phyloP scores from a whole-genome alignment of 2,329 filamentous ascomycete species.

The Pochonia chlamydosporia region DNA sequence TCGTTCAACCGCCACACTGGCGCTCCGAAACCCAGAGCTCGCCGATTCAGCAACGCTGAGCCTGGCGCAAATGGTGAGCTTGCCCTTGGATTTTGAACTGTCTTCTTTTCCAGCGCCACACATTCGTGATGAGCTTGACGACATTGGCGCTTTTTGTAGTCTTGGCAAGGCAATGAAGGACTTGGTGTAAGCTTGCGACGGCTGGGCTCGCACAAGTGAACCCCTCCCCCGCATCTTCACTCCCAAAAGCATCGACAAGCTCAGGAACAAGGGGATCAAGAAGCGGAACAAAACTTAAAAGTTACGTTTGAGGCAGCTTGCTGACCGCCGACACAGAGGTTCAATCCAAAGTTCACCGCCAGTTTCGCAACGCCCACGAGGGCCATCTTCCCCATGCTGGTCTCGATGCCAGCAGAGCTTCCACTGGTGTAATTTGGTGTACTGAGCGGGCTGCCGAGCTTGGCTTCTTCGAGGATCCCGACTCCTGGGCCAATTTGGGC shows the following conservation, averaged over 20 bases:
- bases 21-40: conserved; percentile 45
- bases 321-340: conserved; percentile 51
- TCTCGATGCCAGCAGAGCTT: conserved; percentile 79
- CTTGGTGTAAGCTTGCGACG: background rate
- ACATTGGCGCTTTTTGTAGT: too few species aligned
- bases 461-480: conserved; percentile 77
- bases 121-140: too few species aligned
- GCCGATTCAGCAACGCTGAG: conserved; percentile 55
- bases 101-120: too few species aligned
- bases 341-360: conserved; percentile 76
- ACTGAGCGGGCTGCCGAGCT: conserved; percentile 83
- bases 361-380: conserved; percentile 86
- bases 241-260: too few species aligned
- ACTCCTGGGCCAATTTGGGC: conserved; percentile 85
- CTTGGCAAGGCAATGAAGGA: too few species aligned
- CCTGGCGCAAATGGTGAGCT: conserved; percentile 49
- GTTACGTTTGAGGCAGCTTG: background rate
- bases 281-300: too few species aligned
- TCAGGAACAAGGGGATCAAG: too few species aligned
- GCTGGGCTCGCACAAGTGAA: too few species aligned
- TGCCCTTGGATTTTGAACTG: background rate
- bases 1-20: conserved; percentile 63
- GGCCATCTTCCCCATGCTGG: conserved; percentile 88
- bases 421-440: conserved; percentile 92
- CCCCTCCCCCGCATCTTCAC: conserved; percentile 1